Conservation (phyloP, 768 basidiomycete species). For the Phanerodontia chrysosporium region DNA sequence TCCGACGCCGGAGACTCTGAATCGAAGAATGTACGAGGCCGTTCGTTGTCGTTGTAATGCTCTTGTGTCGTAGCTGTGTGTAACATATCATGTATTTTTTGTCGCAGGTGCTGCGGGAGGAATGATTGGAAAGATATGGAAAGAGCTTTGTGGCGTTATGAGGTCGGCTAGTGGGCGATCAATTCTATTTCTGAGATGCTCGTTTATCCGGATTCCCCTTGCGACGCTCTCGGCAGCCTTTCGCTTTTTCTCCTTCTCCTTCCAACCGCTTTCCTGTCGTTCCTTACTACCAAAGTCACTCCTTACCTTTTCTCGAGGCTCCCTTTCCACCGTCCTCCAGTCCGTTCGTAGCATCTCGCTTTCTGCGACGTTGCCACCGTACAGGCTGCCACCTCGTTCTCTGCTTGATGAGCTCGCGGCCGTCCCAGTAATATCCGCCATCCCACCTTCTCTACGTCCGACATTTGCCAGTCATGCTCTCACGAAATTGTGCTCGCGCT, state of each 20-base stretch:
- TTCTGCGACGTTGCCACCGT: background rate
- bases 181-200: background rate
- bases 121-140: background rate
- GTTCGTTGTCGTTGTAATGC: background rate
- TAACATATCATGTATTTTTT: background rate
- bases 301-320: background rate
- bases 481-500: background rate
- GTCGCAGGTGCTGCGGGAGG: background rate
- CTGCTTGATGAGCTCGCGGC: background rate
- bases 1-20: background rate
- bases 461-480: background rate
- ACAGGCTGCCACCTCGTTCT: background rate
- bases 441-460: background rate
- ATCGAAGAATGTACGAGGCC: background rate
- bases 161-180: background rate
- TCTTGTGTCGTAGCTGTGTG: background rate
- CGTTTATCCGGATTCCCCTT: background rate
- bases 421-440: background rate
- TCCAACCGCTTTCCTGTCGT: background rate
- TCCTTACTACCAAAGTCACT: constrained; percentile 5
- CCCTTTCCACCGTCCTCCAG: background rate
- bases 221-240: background rate
- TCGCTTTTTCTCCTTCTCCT: background rate
- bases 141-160: constrained; percentile 1
- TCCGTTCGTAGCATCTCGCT: background rate